Base-by-base conservation (phyloP, 768 basidiomycete genomes). In the Lenzites betulinus region DNA sequence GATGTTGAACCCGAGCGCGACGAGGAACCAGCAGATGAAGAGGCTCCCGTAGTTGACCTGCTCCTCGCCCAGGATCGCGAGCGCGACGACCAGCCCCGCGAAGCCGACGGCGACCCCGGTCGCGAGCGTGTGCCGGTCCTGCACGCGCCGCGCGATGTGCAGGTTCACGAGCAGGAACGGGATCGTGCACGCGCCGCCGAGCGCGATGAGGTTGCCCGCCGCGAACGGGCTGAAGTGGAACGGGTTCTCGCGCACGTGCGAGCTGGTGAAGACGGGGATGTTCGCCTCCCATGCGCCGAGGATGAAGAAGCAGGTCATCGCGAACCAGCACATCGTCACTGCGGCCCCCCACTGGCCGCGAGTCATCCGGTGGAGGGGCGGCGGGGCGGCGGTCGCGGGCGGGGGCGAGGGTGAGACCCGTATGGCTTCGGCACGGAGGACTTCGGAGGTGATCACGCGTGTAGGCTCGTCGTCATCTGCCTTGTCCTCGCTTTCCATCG, bases 1-100 rank as follows among this genome's bases (percentile, higher is more conserved):
- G 12, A 89, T 75, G 70, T 89, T 89, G 77, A 89, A 90, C 1
- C 89, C 88, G 5, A 89, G 77, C 25, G 89, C 87, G 23, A 89
- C 76, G 41, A 82, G 76, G 74, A 81, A 81, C 85, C 85, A 81
- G 59, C 72, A 74, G 7, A 70, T 68, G 60, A 79, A 79, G 6
- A 87, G 65, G 16, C 77, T 78, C 7, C 76, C 80, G 59, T 83
- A 86, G 25, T 71, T 76, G 20, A 85, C 70, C 23, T 67, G 75
- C 23, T 70, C 65, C 23, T 78, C 69, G 25, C 65, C 60, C 9
- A 87, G 72, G 33, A 87, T 74, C 13, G 71, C 74, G 23, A 86
- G 69, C 67, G 84, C 79, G 56, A 83, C 71, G 48, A 85, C 56
- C 30, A 89, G 77, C 4, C 84, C 87, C 15, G 72, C 66, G 11